Evolutionary conservation across 768 basidiomycete genomes (phyloP).

Genomic region (Hirschioporus abietinus): DNA sequence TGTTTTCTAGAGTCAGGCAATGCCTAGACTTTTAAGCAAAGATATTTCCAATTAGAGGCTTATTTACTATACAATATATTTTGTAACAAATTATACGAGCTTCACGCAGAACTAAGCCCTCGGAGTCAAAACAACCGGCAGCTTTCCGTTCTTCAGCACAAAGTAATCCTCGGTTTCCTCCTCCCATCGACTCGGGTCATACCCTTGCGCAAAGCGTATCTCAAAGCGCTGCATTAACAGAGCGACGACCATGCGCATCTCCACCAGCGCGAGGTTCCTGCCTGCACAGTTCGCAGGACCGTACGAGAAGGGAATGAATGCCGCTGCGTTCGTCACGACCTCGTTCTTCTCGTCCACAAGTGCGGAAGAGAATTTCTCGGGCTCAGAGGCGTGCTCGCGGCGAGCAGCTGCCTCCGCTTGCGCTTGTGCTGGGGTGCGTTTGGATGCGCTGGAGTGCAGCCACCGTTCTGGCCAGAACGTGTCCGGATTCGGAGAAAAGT

Average conservation of each 20-base stretch:
- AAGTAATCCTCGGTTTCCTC: conserved; percentile 31
- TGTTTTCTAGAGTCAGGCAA: too few species aligned
- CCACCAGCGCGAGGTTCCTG: conserved; percentile 35
- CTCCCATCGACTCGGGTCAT: conserved; percentile 27
- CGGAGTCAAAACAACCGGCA: conserved; percentile 28
- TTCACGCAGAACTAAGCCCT: conserved; percentile 18
- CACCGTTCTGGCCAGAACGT: conserved; percentile 42
- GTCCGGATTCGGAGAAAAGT: conserved; percentile 39
- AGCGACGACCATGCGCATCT: conserved; percentile 35
- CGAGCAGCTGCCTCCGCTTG: too few species aligned
- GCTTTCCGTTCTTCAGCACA: conserved; percentile 25
- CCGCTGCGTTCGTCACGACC: conserved; percentile 22
- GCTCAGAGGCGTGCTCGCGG: too few species aligned
- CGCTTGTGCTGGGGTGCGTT: not conserved
- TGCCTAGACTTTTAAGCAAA: too few species aligned
- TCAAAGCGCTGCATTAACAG: conserved; percentile 33
- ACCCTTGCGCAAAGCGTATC: conserved; percentile 29
- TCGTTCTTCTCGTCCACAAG: conserved; percentile 3
- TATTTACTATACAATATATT: too few species aligned
- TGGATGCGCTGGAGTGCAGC: conserved; percentile 15
- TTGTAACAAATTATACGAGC: too few species aligned
- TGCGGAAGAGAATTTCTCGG: too few species aligned
- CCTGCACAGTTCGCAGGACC: conserved; percentile 40
- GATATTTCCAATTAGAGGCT: too few species aligned
- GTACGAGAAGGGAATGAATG: conserved; percentile 39